phyloP scores from a whole-genome alignment of 768 basidiomycete genomes.

The Pulveroboletus sp. region DNA sequence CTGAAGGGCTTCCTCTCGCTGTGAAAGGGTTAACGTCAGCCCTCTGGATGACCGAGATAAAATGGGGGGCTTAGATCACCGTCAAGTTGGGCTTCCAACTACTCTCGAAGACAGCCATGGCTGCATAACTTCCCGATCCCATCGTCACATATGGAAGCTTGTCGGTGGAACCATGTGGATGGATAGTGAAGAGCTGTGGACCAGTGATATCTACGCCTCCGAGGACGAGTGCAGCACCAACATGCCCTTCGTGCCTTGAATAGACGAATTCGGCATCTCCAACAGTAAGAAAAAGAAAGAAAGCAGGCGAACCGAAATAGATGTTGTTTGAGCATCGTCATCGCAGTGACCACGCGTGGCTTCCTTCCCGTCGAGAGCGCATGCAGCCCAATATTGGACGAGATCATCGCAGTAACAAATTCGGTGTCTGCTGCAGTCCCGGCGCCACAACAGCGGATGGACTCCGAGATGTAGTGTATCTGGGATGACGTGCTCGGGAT shows the following conservation, averaged over 20 bases:
- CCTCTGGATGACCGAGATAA: neutral
- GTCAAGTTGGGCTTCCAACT: slow-evolving; percentile 78
- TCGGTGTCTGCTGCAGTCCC: slow-evolving; percentile 99
- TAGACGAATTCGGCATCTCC: neutral
- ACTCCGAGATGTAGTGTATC: slow-evolving; percentile 97
- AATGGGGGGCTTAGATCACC: slow-evolving; percentile 38
- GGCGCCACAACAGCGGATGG: slow-evolving; percentile 96
- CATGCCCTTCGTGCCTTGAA: slow-evolving; percentile 81
- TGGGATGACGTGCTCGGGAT: slow-evolving; percentile 27
- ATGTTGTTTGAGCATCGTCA: slow-evolving; percentile 98
- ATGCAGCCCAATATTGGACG: slow-evolving; percentile 94
- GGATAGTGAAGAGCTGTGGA: slow-evolving; percentile 91
- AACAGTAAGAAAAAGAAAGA: neutral
- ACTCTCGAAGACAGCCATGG: slow-evolving; percentile 97
- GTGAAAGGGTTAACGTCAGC: slow-evolving; percentile 11
- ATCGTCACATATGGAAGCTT: slow-evolving; percentile 98
- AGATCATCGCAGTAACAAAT: slow-evolving; percentile 90
- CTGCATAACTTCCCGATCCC: slow-evolving; percentile 94
- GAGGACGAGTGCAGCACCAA: slow-evolving; percentile 94
- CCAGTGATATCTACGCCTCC: slow-evolving; percentile 96
- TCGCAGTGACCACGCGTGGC: slow-evolving; percentile 92
- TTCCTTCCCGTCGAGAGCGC: slow-evolving; percentile 85
- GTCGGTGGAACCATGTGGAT: slow-evolving; percentile 96
- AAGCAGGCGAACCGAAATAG: slow-evolving; percentile 65
- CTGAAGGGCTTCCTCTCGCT: slow-evolving; percentile 77